Base-by-base conservation (phyloP, 148 eudicot species). In the Hydrangea macrophylla region DNA sequence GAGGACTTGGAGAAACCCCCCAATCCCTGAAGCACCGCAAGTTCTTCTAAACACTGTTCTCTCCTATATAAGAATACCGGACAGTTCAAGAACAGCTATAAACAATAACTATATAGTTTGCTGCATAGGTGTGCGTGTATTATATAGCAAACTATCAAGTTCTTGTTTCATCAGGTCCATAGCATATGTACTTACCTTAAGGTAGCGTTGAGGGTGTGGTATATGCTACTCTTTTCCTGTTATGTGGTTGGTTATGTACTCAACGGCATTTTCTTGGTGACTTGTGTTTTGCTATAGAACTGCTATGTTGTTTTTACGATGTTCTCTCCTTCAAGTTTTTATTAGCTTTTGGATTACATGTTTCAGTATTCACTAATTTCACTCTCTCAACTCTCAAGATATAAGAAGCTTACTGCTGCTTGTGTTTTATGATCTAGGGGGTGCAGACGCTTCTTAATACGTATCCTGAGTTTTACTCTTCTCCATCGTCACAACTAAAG, bases 1-100 rank as follows among this genome's bases (percentile, higher is more conserved):
- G 98, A 90, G 87, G 85, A 88, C 58, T 58, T 92, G 67, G 98
- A 92, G 35, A 86, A 83, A 74, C 89, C 83, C 39, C 10, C 27
- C 37, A 62, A 59, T 20, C 63, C 75, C 33, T 76, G 33, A 70
- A 25, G 8, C 18, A 8, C 22, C 2, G 6, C 61, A 18, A 37
- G 10, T 27, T 0, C 5, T 20, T 20, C 22, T 48, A 22, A 22
- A 68, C 15, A 12, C 62, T 44, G 53, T 26, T 44, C 20, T 62
- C 45, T 11, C 1, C 12, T 27, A 36, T 24, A 33, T 28, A 9
- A 55, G 5, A 55, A 39, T 10, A 68, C 23, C 55, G 61, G 62
- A n/a, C 24, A 9, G 69, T 48, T 48, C 3, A 48, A 18, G 22
- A 48, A 48, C 53, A 15, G 53, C 53, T 4, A 42, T 42, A 42